A percentile compares a stretch with the other conserved stretches of the same genome.
Conservation (phyloP, 345 rosid species). For the Eucalyptus erythrocorys region DNA sequence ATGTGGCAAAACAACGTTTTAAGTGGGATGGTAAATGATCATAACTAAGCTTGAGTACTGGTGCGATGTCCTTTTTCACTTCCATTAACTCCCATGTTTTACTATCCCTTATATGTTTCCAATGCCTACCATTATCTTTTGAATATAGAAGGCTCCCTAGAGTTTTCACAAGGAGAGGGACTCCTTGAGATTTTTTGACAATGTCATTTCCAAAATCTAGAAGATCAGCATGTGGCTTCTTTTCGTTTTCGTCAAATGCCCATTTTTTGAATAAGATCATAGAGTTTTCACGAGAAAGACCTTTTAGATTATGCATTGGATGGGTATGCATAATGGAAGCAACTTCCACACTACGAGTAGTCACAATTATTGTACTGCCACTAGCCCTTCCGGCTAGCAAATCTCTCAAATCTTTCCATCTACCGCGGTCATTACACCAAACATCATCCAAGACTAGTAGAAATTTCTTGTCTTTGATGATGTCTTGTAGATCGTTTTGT, state of each 20-base stretch:
- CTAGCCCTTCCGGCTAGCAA: accelerated
- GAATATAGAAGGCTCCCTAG: background rate
- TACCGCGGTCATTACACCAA: accelerated
- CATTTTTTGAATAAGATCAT: background rate
- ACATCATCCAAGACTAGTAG: background rate
- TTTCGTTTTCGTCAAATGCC: accelerated
- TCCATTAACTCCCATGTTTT: background rate
- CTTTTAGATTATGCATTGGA: background rate
- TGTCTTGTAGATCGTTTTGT: accelerated
- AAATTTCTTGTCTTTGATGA: background rate
- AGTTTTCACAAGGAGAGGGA: background rate
- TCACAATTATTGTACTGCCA: background rate
- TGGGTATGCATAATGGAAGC: background rate
- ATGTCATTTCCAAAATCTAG: background rate
- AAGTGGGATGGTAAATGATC: background rate
- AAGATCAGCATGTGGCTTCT: accelerated
- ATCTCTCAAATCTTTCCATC: background rate
- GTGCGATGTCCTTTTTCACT: accelerated
- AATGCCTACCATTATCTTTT: background rate
- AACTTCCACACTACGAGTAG: background rate
- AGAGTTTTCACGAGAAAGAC: background rate
- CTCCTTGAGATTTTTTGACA: background rate
- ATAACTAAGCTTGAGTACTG: background rate
- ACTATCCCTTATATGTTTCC: background rate
- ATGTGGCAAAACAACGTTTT: background rate